phyloP scores from a whole-genome alignment of 768 basidiomycete species.

The Glaciozyma martinii region DNA sequence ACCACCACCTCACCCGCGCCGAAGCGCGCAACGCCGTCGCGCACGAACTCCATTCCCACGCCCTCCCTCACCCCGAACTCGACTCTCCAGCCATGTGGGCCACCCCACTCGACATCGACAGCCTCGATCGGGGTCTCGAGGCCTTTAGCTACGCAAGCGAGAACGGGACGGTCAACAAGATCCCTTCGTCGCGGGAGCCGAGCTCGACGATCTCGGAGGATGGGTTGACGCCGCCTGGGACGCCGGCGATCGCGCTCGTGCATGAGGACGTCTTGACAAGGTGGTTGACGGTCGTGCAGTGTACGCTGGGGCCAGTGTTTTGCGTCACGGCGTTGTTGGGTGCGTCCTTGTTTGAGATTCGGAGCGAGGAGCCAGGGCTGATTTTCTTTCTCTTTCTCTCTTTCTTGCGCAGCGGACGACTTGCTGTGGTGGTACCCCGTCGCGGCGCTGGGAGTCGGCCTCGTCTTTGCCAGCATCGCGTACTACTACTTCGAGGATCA shows the following conservation, averaged over 20 bases:
- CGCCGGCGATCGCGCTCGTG: neutral
- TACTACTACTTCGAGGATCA: conserved; percentile 53
- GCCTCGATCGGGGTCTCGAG: conserved; percentile 26
- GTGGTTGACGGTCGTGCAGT: conserved; percentile 78
- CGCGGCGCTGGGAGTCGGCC: conserved; percentile 51
- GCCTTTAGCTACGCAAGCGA: conserved; percentile 1
- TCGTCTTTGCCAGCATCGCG: conserved; percentile 51
- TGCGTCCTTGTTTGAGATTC: conserved; percentile 42
- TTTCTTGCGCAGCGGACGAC: conserved; percentile 22
- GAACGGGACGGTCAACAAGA: neutral
- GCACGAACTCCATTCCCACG: conserved; percentile 26
- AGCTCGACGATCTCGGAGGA: neutral
- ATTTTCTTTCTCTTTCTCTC: conserved; percentile 3
- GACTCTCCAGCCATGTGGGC: conserved; percentile 35
- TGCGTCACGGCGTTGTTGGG: conserved; percentile 66
- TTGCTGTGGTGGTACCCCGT: conserved; percentile 47
- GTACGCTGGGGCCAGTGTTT: conserved; percentile 70
- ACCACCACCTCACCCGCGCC: conserved; percentile 1
- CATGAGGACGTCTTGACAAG: conserved; percentile 41
- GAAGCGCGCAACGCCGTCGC: conserved; percentile 14
- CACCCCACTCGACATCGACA: conserved; percentile 21
- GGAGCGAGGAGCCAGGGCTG: conserved; percentile 16
- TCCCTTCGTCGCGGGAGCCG: neutral
- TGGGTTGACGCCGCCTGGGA: neutral
- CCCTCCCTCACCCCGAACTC: conserved; percentile 3